Conservation (phyloP, 2,329 filamentous ascomycete genomes). For the Phialophora expanda region DNA sequence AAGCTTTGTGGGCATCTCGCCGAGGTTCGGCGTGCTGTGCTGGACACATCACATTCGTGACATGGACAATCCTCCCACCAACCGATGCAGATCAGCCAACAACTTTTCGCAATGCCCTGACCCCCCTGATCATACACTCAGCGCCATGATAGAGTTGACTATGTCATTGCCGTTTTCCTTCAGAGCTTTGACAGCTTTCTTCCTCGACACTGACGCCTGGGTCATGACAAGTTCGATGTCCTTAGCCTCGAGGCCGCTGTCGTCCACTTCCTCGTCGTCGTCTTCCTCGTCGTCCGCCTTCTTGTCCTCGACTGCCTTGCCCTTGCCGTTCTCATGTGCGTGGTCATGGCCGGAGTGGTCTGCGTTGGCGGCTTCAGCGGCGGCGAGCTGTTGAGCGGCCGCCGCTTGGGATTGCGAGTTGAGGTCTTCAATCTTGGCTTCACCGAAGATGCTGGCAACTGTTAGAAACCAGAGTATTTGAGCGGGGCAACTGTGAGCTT, state of each 20-base stretch:
- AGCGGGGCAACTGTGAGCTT: slow-evolving; percentile 52
- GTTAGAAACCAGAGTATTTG: slow-evolving; percentile 9
- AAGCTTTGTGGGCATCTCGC: slow-evolving; percentile 15
- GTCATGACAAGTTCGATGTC: slow-evolving; percentile 99
- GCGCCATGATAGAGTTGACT: slow-evolving; percentile 99
- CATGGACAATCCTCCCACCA: neutral
- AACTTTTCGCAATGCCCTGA: slow-evolving; percentile 19
- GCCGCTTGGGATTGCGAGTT: slow-evolving; percentile 97
- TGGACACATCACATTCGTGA: slow-evolving; percentile 11
- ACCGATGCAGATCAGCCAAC: slow-evolving; percentile 22
- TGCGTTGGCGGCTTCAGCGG: slow-evolving; percentile 64
- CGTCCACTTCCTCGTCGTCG: slow-evolving; percentile 93
- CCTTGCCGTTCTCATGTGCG: slow-evolving; percentile 68
- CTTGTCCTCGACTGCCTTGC: slow-evolving; percentile 62
- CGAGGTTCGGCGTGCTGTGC: neutral
- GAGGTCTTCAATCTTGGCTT: slow-evolving; percentile 99
- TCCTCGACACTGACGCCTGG: slow-evolving; percentile 93
- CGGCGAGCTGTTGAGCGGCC: slow-evolving; percentile 92
- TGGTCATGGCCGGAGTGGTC: slow-evolving; percentile 66
- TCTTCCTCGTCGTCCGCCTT: slow-evolving; percentile 83
- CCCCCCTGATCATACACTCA: slow-evolving; percentile 69
- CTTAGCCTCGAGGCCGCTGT: slow-evolving; percentile 94
- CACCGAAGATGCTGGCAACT: slow-evolving; percentile 84
- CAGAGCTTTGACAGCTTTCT: slow-evolving; percentile 98
- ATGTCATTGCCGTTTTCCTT: slow-evolving; percentile 99